Evolutionary conservation across 2,329 filamentous ascomycete genomes (phyloP), one percentile per base, ranked within the genome.

Genomic region (Botrytis fragariae): DNA sequence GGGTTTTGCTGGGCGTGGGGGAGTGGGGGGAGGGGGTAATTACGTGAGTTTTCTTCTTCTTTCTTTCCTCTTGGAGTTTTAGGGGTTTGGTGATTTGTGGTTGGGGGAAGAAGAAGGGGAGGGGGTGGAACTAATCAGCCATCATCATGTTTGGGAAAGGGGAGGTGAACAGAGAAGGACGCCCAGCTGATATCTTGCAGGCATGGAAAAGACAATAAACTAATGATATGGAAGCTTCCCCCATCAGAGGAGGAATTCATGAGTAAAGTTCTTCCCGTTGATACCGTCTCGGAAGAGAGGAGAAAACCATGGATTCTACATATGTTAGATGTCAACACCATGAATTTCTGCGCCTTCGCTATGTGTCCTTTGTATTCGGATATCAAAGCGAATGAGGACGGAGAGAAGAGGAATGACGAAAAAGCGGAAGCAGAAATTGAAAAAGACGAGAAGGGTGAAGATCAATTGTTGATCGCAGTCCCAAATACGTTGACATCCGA

Each of bases 301-400:
- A 88, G 87, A 29, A 87, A 91, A 78, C 96, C 96, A 44, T 97
- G 93, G 94, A 84, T 98, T n/a, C 82, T 97, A 35, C 89, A 97
- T 82, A 88, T 93, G 6, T 84, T 99, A 8, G 86, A 92, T 8
- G 94, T 98, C 61, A 98, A 98, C 80, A 94, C 95, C 1, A 88
- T 98, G 84, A 99, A 98, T 80, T 99, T 98, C 81, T 99, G 96
- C 81, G 88, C 92, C 2, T 97, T 97, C 81, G 87, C 92, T 29
- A 32, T 65, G 22, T 72, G 62, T 60, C 1, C 48, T 32, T 16
- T 68, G 10, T 3, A 22, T 42, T 1, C 25, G 18, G 45, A 25
- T 16, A 22, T 29, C 5, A 29, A 42, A 0, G 14, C n/a, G 10
- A 7, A 16, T 35, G 42, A 22, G 20, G 22, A 25, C 18, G 8